Evolutionary conservation across 2,329 filamentous ascomycete species (phyloP), one percentile per base, ranked within the genome.

Genomic region (Fusarium xyrophilum): DNA sequence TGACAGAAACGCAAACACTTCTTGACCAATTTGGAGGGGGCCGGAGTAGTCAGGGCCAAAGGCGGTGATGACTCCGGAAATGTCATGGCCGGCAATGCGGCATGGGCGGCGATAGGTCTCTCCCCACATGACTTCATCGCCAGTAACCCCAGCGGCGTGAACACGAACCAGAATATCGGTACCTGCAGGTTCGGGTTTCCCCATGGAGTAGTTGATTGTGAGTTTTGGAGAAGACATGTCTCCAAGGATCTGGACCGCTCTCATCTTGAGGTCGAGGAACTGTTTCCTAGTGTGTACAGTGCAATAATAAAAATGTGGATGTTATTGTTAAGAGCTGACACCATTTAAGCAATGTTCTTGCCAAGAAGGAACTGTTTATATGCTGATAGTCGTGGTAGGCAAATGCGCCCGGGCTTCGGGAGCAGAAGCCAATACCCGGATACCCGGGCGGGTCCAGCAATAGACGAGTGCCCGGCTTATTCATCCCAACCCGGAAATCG

Each of bases 81-180:
- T 60, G 28, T 80, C 78, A 43, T 79, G 78, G 0, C 78, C 79
- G 0, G 78, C 79, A 15, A 80, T 74, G 6, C 73, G 70, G 5
- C 58, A 43, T 3, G 74, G 56, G 0, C 70, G 73, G 5, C 67
- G 42, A 60, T 79, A 79, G 1, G 78, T 47, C 7, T 79, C 79
- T 3, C 65, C 69, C 79, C 79, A 80, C 2, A 68, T 57, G 5
- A 78, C 47, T 33, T 80, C 79, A 51, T 79, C 76, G 25, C 72
- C 76, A 0, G 78, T 80, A 46, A 80, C 57, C 5, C 76, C 78
- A 0, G 78, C 77, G 2, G 78, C 74, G 15, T 76, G 53, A 1
- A 79, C 76, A 6, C 57, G 68, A 54, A 80, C 58, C 9, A 80
- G 74, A 3, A 80, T 67, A 0, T 76, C 62, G 3, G 60, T 25